phyloP scores from a whole-genome alignment of 352 stramenopile species.

The Hyaloperonospora brassicae region DNA sequence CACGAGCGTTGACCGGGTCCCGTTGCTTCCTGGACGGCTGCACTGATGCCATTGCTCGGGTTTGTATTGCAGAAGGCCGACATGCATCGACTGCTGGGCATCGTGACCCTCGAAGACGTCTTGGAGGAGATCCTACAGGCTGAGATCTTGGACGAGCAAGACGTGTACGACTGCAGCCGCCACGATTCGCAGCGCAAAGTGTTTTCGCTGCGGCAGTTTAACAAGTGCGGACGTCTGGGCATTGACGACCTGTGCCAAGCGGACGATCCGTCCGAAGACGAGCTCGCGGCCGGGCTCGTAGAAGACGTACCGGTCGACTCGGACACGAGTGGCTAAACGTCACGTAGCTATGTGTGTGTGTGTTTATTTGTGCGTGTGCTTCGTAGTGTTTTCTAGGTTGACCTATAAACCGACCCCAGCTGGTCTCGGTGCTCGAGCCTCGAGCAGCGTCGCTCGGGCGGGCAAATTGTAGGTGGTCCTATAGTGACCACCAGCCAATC shows the following conservation, averaged over 20 bases:
- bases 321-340: too few relatives aligned
- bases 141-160: constrained; percentile 95
- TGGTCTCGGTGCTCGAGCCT: background rate
- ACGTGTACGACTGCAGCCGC: constrained; percentile 41
- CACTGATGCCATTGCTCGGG: background rate
- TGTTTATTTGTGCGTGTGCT: too few relatives aligned
- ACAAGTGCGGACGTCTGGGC: constrained; percentile 35
- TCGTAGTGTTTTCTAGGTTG: constrained; percentile 1
- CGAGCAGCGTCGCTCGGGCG: too few relatives aligned
- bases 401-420: constrained; percentile 4
- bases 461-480: background rate
- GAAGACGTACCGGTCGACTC: too few relatives aligned
- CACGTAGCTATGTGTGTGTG: too few relatives aligned
- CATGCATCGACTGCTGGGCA: constrained; percentile 91
- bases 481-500: constrained; percentile 16
- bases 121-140: constrained; percentile 95
- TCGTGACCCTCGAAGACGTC: constrained; percentile 98
- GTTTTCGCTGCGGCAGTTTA: constrained; percentile 41
- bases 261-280: constrained; percentile 33
- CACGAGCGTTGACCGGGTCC: too few relatives aligned
- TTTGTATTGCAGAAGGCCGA: constrained; percentile 53
- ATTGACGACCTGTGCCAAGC: constrained; percentile 36
- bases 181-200: constrained; percentile 42
- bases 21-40: background rate
- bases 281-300: constrained; percentile 16